Base-by-base conservation (phyloP, 2,329 filamentous ascomycete genomes). In the Penicillium sp. region DNA sequence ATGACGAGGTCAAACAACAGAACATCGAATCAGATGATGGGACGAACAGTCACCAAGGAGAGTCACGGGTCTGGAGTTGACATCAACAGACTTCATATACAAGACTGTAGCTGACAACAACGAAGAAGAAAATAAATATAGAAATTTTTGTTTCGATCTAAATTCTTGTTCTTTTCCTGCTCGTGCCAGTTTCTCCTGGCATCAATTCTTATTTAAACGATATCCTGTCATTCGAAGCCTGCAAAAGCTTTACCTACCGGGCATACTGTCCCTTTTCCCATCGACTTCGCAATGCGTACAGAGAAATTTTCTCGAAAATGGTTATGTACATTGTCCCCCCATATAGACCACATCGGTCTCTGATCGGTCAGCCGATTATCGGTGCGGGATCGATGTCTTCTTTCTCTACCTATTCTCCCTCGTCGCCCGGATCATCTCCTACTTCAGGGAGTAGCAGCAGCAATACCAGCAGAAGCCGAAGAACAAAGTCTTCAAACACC, bases 251-350 rank as follows among this genome's bases (percentile, higher is more conserved):
- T 38, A 16, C 9, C 8, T 14, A 18, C 8, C 8, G n/a, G 14
- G 20, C 40, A 35, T 35, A 35, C 5, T 35, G 30, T 16, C 8
- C 30, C 8, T 35, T 35, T 18, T 12, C 9, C 20, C 40, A 23
- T 43, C 20, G 18, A 21, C 21, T 2, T 18, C n/a, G 20, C n/a
- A 43, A 43, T 9, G 20, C 5, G 18, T 12, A 43, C n/a, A 18
- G 18, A 26, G 2, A 16, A 12, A 18, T 16, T 12, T 24, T 12
- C 14, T 48, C 45, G 2, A 55, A 55, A 40, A 55, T 55, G 52
- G 52, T 55, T 55, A 55, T 55, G 52, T 55, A 55, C 33, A 55
- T 55, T 42, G 52, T 55, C 24, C 52, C 52, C 18, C 45, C 52
- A 14, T 48, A 46, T 16, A 48, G 52, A 33, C 52, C 52, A 16